phyloP scores from a whole-genome alignment of 2,329 filamentous ascomycete species.

The Arthrobotrys entomopaga region DNA sequence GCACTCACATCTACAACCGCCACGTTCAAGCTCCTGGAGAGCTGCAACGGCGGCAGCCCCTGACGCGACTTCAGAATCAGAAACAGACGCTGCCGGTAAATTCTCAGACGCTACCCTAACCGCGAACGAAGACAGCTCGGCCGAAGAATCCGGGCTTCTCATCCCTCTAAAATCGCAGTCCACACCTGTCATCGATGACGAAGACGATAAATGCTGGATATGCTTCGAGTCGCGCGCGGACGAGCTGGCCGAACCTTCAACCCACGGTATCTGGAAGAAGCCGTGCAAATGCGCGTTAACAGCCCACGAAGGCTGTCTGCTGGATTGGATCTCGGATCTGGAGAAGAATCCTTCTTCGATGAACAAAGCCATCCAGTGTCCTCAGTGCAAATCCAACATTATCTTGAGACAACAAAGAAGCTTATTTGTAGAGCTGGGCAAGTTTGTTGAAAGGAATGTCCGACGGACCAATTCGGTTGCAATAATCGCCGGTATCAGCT shows the following conservation, averaged over 20 bases:
- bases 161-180: slow-evolving; percentile 46
- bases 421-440: slow-evolving; percentile 74
- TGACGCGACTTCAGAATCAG: slow-evolving; percentile 27
- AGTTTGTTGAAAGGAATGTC: slow-evolving; percentile 69
- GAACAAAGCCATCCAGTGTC: slow-evolving; percentile 76
- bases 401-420: slow-evolving; percentile 79
- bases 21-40: slow-evolving; percentile 30
- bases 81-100: slow-evolving; percentile 26
- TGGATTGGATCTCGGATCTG: slow-evolving; percentile 93
- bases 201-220: slow-evolving; percentile 71
- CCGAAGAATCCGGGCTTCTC: slow-evolving; percentile 41
- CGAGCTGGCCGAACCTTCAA: slow-evolving; percentile 67
- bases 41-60: slow-evolving; percentile 14
- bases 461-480: slow-evolving; percentile 73
- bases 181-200: slow-evolving; percentile 34
- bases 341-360: slow-evolving; percentile 58
- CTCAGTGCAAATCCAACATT: slow-evolving; percentile 88
- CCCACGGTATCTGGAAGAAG: slow-evolving; percentile 74
- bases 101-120: slow-evolving; percentile 44
- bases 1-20: slow-evolving; percentile 47
- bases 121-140: slow-evolving; percentile 45
- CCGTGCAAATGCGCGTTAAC: slow-evolving; percentile 91
- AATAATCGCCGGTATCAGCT: slow-evolving; percentile 66
- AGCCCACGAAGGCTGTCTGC: slow-evolving; percentile 87
- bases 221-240: slow-evolving; percentile 75